Evolutionary conservation across 148 eudicot genomes (phyloP).

Genomic region (Chenopodium berlandieri): DNA sequence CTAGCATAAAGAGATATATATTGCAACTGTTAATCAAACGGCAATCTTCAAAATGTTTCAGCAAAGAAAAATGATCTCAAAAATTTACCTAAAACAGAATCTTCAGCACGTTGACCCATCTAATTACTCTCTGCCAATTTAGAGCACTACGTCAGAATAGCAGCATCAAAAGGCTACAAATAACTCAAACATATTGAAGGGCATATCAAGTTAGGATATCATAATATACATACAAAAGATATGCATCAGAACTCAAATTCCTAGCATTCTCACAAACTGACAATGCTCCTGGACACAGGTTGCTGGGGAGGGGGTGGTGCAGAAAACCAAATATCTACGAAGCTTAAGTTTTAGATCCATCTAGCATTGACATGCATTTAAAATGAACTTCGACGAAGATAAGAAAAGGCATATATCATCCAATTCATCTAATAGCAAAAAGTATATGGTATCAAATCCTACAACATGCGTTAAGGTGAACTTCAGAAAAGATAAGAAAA

Average conservation of each 20-base stretch:
- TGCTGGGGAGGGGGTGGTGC: background rate
- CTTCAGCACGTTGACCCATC: conserved; percentile 36
- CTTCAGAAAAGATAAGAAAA: background rate
- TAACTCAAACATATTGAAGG: background rate
- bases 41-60: background rate
- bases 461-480: background rate
- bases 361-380: background rate
- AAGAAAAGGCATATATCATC: background rate
- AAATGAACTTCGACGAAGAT: background rate
- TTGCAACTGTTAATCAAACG: background rate
- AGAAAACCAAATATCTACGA: background rate
- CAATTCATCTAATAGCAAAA: background rate
- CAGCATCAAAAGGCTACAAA: background rate
- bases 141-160: conserved; percentile 2
- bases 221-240: background rate
- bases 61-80: background rate
- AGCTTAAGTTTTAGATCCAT: background rate
- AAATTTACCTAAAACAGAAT: conserved; percentile 33
- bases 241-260: conserved; percentile 1
- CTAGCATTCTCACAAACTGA: background rate
- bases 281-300: background rate
- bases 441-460: background rate
- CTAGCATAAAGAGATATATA: conserved; percentile 28
- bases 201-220: background rate
- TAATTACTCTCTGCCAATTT: conserved; percentile 25